Evolutionary conservation across 2,329 filamentous ascomycete species (phyloP), one percentile per base, ranked within the genome.

Genomic region (Claviceps quebecensis): DNA sequence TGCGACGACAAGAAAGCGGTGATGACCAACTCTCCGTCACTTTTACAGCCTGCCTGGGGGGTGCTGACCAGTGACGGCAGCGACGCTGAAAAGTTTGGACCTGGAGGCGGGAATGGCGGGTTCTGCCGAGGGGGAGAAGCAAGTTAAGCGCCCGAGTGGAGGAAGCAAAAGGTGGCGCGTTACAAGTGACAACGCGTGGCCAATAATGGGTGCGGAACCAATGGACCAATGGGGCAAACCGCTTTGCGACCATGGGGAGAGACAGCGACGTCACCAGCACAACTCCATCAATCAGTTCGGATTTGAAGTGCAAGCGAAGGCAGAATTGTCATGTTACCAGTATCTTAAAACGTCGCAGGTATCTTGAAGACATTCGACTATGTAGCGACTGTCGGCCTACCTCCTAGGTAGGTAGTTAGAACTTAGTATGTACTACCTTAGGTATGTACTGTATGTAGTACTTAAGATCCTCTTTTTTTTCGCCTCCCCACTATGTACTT

Each of bases 121-220:
- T 29, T 50, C 26, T 39, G 29, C 17, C 40, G 7, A 39, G 23
- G 43, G 14, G 14, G 5, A 5, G 4, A 22, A 19, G n/a, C n/a
- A 23, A 40, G 36, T 16, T 51, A 51, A 51, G 49, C 49, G 49
- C 49, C 44, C 49, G 44, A 23, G 23, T 36, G 48, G 22, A 16
- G 22, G 29, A 14, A 19, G 22, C 2, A 22, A 8, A 5, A 43
- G 5, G 17, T 9, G 23, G 13, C 4, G 34, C 16, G 4, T 2
- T 22, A 7, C 26, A 17, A 7, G 4, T 2, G 16, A 7, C 26
- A 17, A 7, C 2, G 17, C 5, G 16, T 16, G 43, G 43, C 49
- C 49, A 50, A 50, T 40, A 13, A 39, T 16, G 26, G 22, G 11
- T 8, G 6, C 39, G 4, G 39, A 19, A 8, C 13, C 17, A 19